phyloP scores from a whole-genome alignment of 495 filamentous ascomycete genomes.

The Podospora sp. region DNA sequence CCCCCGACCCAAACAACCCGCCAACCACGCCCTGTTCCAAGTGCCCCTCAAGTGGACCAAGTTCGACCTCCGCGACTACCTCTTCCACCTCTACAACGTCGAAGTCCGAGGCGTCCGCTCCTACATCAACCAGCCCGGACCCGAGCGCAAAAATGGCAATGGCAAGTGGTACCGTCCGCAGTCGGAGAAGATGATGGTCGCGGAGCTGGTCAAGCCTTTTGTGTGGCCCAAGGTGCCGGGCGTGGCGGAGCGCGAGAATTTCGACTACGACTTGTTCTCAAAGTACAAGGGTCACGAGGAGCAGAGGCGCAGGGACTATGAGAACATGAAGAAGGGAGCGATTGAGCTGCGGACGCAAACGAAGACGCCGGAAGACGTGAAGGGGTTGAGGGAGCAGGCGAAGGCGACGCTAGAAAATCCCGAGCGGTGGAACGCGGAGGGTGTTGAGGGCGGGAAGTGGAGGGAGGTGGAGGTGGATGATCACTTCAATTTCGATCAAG shows the following conservation, averaged over 20 bases:
- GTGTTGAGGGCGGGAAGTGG: constrained; percentile 25
- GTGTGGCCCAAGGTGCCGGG: constrained; percentile 72
- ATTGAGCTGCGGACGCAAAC: constrained; percentile 27
- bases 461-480: constrained; percentile 33
- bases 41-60: constrained; percentile 90
- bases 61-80: constrained; percentile 88
- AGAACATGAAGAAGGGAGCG: constrained; percentile 25
- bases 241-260: constrained; percentile 49
- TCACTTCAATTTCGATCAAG: constrained; percentile 1
- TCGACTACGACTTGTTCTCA: constrained; percentile 28
- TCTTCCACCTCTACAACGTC: constrained; percentile 73
- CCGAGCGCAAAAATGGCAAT: constrained; percentile 50
- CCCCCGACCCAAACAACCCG: constrained; percentile 64
- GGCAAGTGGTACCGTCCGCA: constrained; percentile 60
- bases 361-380: constrained; percentile 21
- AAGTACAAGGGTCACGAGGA: constrained; percentile 25
- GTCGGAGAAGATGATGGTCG: constrained; percentile 85
- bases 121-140: constrained; percentile 70
- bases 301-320: constrained; percentile 47
- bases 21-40: constrained; percentile 78
- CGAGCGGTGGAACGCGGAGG: constrained; percentile 50
- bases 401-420: constrained; percentile 38
- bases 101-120: constrained; percentile 69
- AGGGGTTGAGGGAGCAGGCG: constrained; percentile 36
- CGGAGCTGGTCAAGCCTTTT: constrained; percentile 82